Evolutionary conservation across 2,329 filamentous ascomycete genomes (phyloP), one percentile per base, ranked within the genome.

Genomic region (Monosporascus sp.): DNA sequence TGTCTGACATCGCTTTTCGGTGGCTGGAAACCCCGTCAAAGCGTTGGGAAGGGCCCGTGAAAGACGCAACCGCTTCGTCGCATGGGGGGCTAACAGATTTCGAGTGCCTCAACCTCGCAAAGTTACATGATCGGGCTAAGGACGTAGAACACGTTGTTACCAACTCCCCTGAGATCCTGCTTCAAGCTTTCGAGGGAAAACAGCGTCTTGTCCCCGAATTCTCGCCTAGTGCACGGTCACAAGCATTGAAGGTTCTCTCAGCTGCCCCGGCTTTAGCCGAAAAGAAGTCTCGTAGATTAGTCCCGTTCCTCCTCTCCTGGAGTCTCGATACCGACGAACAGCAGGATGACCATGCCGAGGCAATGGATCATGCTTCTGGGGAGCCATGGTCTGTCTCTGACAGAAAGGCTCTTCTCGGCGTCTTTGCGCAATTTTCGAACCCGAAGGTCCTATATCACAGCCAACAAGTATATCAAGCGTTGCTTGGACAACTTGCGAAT

Each of bases 221-320:
- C 43, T 76, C 79, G 14, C 67, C 74, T 11, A 82, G 80, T 50
- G 85, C 89, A 50, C 82, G 92, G 55, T 81, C 82, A 41, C 89
- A 95, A 65, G 90, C 91, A 1, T 77, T 99, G 43, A 87, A 87
- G 60, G 83, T 96, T 1, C 76, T 99, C 43, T 80, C 82, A 56
- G 83, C 83, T 9, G 77, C 89, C 27, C 90, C 94, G 11, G 76
- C 79, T 11, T 73, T 96, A 47, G 92, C 90, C 0, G 94, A 99
- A 71, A 96, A 88, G 68, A 82, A 86, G 36, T 97, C 93, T 8
- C 87, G 92, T 36, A 81, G 85, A 58, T 77, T 99, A 24, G 88
- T 97, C 1, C 94, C 95, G 1, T 81, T 93, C 56, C 87, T 99
- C 38, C 76, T 99, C 7, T 82, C 85, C 18, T 96, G 93, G 90